Evolutionary conservation across 2,329 filamentous ascomycete genomes (phyloP).

Genomic region (Achaetomium macrosporum): DNA sequence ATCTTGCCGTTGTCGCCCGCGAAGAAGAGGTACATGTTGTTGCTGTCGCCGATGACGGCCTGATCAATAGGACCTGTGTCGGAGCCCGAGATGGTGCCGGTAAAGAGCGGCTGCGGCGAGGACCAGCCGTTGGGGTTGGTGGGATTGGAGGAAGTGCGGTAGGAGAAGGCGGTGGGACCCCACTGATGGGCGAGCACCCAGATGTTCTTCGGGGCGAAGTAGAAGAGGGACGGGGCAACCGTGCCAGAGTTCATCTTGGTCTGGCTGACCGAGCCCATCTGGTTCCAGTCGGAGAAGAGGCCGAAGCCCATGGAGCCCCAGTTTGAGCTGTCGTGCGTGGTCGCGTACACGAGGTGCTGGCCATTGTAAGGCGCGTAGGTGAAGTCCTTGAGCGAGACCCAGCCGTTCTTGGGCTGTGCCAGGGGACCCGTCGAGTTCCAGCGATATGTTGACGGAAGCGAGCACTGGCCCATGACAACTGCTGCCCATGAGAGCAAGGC

Average conservation of each 20-base stretch:
- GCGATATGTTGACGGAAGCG: constrained; percentile 48
- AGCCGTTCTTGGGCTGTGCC: constrained; percentile 47
- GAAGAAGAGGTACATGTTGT: constrained; percentile 63
- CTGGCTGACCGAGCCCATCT: constrained; percentile 47
- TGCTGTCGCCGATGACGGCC: constrained; percentile 55
- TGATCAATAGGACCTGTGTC: constrained; percentile 56
- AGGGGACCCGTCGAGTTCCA: constrained; percentile 50
- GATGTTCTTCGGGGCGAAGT: constrained; percentile 53
- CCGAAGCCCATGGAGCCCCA: constrained; percentile 57
- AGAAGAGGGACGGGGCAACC: constrained; percentile 59
- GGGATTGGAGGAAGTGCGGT: constrained; percentile 53
- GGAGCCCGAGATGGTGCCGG: constrained; percentile 46
- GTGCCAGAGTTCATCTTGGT: constrained; percentile 41
- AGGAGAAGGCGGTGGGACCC: constrained; percentile 54
- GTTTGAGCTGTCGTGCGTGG: constrained; percentile 37
- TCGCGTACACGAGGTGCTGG: constrained; percentile 56
- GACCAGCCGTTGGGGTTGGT: constrained; percentile 54
- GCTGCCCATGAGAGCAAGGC: too few species aligned
- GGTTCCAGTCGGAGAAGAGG: constrained; percentile 46
- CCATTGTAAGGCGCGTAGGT: constrained; percentile 49
- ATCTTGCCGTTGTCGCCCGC: constrained; percentile 61
- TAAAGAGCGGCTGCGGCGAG: constrained; percentile 47
- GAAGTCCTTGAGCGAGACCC: constrained; percentile 59
- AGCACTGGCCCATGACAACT: constrained; percentile 31
- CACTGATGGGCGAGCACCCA: constrained; percentile 65